Evolutionary conservation across 495 filamentous ascomycete genomes (phyloP).

Genomic region (Neurospora intermedia): DNA sequence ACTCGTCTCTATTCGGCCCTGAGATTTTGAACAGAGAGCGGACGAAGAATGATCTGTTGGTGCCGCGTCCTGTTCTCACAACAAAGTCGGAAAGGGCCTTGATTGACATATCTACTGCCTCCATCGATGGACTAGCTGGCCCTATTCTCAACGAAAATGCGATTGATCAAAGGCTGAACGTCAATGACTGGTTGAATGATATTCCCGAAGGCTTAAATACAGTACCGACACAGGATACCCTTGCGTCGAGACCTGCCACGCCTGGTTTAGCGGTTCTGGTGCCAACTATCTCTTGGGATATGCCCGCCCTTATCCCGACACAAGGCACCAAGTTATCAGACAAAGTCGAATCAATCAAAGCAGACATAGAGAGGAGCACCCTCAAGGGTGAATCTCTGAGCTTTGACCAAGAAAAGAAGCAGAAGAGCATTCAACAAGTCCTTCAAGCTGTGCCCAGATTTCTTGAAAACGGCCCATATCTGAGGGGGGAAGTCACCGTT

Average conservation of each 20-base stretch:
- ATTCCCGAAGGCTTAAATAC: background rate
- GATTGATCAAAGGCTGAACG: background rate
- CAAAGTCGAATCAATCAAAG: background rate
- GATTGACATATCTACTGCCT: background rate
- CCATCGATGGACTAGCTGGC: background rate
- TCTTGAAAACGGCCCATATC: slow-evolving; percentile 6
- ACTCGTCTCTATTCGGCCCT: slow-evolving; percentile 5
- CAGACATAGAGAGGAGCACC: background rate
- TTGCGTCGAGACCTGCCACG: background rate
- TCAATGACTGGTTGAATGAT: background rate
- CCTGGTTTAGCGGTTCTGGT: background rate
- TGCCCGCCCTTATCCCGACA: slow-evolving; percentile 7
- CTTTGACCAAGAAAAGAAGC: background rate
- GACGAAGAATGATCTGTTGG: background rate
- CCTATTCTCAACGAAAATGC: background rate
- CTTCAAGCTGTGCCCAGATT: slow-evolving; percentile 4
- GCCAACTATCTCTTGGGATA: slow-evolving; percentile 1
- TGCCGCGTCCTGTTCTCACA: background rate
- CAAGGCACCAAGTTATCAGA: slow-evolving; percentile 1
- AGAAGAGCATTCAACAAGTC: background rate
- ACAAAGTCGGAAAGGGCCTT: background rate
- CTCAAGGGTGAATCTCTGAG: slow-evolving; percentile 1
- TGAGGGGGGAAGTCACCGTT: slow-evolving; percentile 24
- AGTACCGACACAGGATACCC: background rate
- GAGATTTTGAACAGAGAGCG: background rate